These are phyloP conservation scores for Aciculosporium take DNA, from an alignment of 2,329 filamentous ascomycete genomes.

Conservation along the genomic window DNA sequence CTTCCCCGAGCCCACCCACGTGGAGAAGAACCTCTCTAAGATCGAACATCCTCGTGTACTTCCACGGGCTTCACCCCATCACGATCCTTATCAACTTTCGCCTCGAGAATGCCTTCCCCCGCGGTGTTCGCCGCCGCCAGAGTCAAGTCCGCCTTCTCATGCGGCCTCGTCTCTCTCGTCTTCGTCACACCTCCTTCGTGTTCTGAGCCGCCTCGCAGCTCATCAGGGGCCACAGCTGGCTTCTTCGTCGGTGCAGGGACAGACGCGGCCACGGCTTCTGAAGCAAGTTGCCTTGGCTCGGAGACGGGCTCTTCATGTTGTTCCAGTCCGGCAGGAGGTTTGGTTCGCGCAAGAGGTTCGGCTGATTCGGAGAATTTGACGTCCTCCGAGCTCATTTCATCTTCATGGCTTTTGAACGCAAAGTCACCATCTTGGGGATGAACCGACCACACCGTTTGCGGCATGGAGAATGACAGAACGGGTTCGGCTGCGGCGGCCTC, in stretches of 20 bases:
- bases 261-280: background rate
- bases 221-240: background rate
- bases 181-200: background rate
- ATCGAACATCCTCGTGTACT: conserved; percentile 21
- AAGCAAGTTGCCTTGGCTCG: background rate
- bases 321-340: background rate
- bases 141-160: conserved; percentile 18
- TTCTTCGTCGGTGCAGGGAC: background rate
- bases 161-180: background rate
- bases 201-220: conserved; percentile 1
- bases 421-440: conserved; percentile 34
- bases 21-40: conserved; percentile 7
- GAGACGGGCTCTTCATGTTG: conserved; percentile 3
- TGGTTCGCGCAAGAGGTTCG: background rate
- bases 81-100: conserved; percentile 21
- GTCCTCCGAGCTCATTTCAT: conserved; percentile 7
- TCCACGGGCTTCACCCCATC: conserved; percentile 21
- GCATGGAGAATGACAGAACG: conserved; percentile 31
- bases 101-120: conserved; percentile 28
- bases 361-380: conserved; percentile 3
- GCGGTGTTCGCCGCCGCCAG: conserved; percentile 27
- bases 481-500: conserved; percentile 14
- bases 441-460: conserved; percentile 37
- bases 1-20: background rate
- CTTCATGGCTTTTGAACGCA: conserved; percentile 10